Evolutionary conservation across 371 early-diverging fungal species (phyloP).

Genomic region (Mucor sp.): DNA sequence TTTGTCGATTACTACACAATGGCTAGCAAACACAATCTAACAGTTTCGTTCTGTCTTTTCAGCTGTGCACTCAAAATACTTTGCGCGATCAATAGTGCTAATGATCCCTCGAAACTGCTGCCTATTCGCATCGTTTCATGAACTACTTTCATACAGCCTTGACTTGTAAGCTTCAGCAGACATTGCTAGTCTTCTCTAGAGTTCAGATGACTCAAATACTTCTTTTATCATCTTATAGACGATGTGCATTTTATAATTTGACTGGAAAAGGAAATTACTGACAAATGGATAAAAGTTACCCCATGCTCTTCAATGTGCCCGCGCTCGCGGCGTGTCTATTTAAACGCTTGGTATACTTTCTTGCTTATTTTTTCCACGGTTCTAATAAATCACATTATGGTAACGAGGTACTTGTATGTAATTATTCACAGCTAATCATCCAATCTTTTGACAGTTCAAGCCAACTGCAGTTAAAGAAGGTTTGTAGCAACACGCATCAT

Average conservation of each 20-base stretch:
- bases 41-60: no score
- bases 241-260: not conserved
- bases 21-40: no score
- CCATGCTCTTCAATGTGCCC: not conserved
- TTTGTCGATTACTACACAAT: no score
- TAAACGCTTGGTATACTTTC: not conserved
- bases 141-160: no score
- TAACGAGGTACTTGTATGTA: not conserved
- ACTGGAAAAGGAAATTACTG: not conserved
- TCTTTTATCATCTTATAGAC: no score
- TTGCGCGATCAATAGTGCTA: no score
- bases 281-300: not conserved
- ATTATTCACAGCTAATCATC: not conserved
- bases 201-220: no score
- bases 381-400: not conserved
- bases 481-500: not conserved
- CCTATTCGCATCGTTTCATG: no score
- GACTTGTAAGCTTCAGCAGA: no score
- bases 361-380: not conserved
- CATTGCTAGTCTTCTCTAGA: no score
- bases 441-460: not conserved
- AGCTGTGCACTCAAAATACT: no score
- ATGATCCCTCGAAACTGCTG: no score
- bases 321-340: not conserved
- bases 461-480: slow-evolving; percentile 1